These are phyloP conservation scores for Suillus cothurnatus DNA, from an alignment of 768 basidiomycete species.

Conservation along the genomic window DNA sequence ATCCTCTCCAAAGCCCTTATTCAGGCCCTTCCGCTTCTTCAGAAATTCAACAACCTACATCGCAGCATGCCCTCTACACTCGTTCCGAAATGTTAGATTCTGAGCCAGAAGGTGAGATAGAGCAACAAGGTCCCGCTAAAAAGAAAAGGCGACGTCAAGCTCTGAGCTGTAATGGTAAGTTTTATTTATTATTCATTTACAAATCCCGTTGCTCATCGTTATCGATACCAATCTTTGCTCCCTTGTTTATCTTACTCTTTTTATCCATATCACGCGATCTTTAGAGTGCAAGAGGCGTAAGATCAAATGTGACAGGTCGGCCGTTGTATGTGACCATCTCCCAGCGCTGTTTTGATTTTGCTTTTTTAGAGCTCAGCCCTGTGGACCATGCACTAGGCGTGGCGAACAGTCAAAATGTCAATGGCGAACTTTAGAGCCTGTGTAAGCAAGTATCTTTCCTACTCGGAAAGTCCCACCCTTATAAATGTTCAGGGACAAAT, in stretches of 20 bases:
- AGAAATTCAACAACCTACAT: conserved; percentile 26
- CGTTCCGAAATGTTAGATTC: conserved; percentile 50
- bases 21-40: conserved; percentile 27
- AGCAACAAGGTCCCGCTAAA: conserved; percentile 63
- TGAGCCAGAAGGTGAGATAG: conserved; percentile 56
- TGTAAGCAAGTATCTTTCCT: conserved; percentile 48
- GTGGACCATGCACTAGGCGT: conserved; percentile 77
- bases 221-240: conserved; percentile 25
- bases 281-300: conserved; percentile 85
- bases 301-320: conserved; percentile 83
- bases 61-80: conserved; percentile 26
- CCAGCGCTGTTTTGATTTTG: conserved; percentile 23
- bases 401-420: conserved; percentile 81
- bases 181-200: conserved; percentile 21
- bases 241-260: conserved; percentile 13
- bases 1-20: conserved; percentile 25
- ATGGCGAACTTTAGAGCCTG: conserved; percentile 82
- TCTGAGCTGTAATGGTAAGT: conserved; percentile 81
- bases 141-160: conserved; percentile 84
- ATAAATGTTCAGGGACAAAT: conserved; percentile 62
- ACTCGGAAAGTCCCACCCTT: conserved; percentile 16
- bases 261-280: conserved; percentile 15
- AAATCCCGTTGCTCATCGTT: conserved; percentile 25
- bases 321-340: conserved; percentile 15
- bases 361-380: conserved; percentile 67